Evolutionary conservation across 192 early-diverging fungal species (phyloP).

Genomic region (Gamsiella multidivaricata): DNA sequence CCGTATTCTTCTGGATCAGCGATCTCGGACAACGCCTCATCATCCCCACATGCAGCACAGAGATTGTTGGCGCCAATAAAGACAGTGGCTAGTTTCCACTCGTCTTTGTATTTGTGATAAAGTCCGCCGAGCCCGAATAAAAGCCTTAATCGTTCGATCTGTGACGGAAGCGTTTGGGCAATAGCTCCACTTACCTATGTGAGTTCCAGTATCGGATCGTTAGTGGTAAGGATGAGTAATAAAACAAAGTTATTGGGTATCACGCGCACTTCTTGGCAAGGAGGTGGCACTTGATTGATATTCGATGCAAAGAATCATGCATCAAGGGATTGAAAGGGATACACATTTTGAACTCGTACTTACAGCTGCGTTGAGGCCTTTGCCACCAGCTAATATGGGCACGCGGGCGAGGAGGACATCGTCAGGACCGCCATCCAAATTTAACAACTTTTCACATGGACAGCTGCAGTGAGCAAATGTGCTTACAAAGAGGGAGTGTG

Average conservation of each 20-base stretch:
- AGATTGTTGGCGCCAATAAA: conserved; percentile 70
- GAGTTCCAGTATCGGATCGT: too few species aligned
- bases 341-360: not conserved
- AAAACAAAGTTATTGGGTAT: not conserved
- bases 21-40: conserved; percentile 36
- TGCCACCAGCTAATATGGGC: conserved; percentile 50
- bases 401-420: conserved; percentile 1
- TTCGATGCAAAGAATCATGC: not conserved
- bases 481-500: conserved; percentile 51
- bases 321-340: not conserved
- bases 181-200: conserved; percentile 63
- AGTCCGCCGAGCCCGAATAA: conserved; percentile 27
- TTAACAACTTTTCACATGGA: not conserved
- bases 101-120: conserved; percentile 51
- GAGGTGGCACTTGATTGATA: not conserved
- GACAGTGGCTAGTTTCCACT: conserved; percentile 65
- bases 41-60: conserved; percentile 55
- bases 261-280: conserved; percentile 21
- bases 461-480: not conserved
- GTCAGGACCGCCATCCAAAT: not conserved
- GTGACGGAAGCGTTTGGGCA: conserved; percentile 50
- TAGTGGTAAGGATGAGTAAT: not conserved
- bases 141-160: conserved; percentile 50
- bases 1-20: conserved; percentile 62
- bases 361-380: conserved; percentile 64